Percentiles rank a stretch among this genome's conserved stretches.
phyloP scores from a whole-genome alignment of 2,329 filamentous ascomycete genomes.

The Neospermospora avenae region DNA sequence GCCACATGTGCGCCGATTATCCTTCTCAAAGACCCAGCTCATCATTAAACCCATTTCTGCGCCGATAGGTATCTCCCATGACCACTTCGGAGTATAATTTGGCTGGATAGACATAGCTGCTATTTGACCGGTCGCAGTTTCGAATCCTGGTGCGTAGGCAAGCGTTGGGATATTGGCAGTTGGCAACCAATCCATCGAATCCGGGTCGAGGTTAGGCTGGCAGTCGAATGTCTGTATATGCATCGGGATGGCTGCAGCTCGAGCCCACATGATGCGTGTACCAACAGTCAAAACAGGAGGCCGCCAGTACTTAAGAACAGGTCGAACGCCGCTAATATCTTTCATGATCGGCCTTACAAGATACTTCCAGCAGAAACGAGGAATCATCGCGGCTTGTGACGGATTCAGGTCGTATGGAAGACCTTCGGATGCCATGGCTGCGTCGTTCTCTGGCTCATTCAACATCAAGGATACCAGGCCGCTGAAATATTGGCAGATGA shows the following conservation, averaged over 20 bases:
- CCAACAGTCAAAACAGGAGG: conserved; percentile 2
- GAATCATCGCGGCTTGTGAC: neutral
- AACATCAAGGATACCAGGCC: neutral
- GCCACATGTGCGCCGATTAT: no score
- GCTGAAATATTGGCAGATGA: neutral
- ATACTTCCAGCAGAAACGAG: neutral
- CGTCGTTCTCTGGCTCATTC: neutral
- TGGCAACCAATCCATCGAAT: conserved; percentile 1
- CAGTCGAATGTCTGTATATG: neutral
- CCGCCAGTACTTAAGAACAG: neutral
- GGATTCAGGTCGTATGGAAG: neutral
- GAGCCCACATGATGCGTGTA: neutral
- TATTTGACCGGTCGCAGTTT: neutral
- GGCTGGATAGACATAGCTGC: neutral
- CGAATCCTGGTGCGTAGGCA: neutral
- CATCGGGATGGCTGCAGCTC: neutral
- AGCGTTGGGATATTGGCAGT: neutral
- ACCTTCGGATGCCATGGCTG: neutral
- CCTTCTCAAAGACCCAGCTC: neutral
- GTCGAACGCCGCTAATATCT: neutral
- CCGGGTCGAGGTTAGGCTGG: neutral
- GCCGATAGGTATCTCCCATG: neutral
- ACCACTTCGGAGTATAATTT: neutral
- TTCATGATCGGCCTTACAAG: neutral
- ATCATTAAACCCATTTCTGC: neutral